These are phyloP conservation scores for Heterobasidion annosum DNA, from an alignment of 1,284 basidiomycete genomes.

Conservation along the genomic window DNA sequence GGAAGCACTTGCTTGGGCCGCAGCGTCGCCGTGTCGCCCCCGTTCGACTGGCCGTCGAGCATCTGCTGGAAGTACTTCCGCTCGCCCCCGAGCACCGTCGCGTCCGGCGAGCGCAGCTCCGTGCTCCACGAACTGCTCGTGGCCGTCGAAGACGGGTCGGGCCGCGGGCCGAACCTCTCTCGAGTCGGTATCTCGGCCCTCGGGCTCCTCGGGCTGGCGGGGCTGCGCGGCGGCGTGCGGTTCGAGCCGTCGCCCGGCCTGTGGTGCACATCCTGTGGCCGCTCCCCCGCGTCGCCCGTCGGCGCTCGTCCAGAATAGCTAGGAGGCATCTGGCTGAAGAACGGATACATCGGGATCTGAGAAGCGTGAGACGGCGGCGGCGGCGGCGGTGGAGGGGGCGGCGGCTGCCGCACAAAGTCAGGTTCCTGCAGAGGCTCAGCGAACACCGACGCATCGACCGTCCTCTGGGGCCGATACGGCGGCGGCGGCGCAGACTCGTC, in stretches of 20 bases:
- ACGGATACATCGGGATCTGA: conserved; percentile 2
- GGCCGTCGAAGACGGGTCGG: conserved; percentile 12
- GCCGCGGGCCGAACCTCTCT: conserved; percentile 14
- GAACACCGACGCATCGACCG: conserved; percentile 11
- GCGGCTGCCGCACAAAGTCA: conserved; percentile 10
- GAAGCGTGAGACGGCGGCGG: neutral
- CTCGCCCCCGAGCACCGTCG: conserved; percentile 10
- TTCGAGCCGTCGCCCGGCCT: conserved; percentile 5
- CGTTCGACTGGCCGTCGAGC: conserved; percentile 5
- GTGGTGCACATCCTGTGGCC: conserved; percentile 4
- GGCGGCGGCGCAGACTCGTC: conserved; percentile 21
- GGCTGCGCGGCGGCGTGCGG: conserved; percentile 41
- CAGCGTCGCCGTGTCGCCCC: no score
- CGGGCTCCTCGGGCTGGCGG: conserved; percentile 40
- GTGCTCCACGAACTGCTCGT: conserved; percentile 2
- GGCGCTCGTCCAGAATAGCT: conserved; percentile 4
- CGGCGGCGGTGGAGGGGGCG: neutral
- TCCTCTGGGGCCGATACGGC: conserved; percentile 6
- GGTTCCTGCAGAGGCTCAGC: conserved; percentile 12
- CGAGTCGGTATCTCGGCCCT: conserved; percentile 19
- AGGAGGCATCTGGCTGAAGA: conserved; percentile 3
- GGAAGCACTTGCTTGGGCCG: no score
- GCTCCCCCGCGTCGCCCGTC: conserved; percentile 4
- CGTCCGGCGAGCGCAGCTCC: conserved; percentile 4
- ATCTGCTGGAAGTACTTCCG: conserved; percentile 6